Conservation (phyloP, 148 eudicot species). For the Chenopodium formosanum region DNA sequence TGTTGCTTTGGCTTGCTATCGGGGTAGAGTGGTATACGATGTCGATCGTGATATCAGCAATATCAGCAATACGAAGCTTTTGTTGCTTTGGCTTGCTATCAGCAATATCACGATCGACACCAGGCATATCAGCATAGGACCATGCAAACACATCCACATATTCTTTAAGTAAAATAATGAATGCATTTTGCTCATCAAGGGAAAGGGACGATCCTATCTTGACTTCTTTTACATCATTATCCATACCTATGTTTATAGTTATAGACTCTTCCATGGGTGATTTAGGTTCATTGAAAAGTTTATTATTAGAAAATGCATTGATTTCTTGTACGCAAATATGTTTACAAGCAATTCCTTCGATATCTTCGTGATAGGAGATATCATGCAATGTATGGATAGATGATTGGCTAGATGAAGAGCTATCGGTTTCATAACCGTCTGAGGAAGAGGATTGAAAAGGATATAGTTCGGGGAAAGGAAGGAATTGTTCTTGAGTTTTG, state of each 20-base stretch:
- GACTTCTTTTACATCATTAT: too few species aligned
- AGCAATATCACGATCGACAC: not conserved
- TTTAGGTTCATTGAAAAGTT: too few species aligned
- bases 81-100: not conserved
- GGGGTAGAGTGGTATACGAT: too few species aligned
- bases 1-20: too few species aligned
- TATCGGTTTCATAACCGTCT: not conserved
- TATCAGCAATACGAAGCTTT: not conserved
- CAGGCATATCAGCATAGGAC: not conserved
- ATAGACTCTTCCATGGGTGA: too few species aligned
- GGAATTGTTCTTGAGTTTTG: too few species aligned
- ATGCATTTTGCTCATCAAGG: not conserved
- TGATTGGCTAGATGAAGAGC: not conserved
- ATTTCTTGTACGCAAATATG: not conserved
- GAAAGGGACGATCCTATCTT: not conserved
- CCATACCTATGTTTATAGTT: too few species aligned
- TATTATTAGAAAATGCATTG: too few species aligned
- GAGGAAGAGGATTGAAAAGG: too few species aligned
- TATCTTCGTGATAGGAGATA: not conserved
- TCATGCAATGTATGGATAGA: not conserved
- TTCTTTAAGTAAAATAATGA: not conserved
- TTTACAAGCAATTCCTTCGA: not conserved
- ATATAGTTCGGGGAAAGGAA: too few species aligned
- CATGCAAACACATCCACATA: not conserved
- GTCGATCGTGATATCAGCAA: too few species aligned